Evolutionary conservation across 1,284 basidiomycete species (phyloP).

Genomic region (Cryptococcus sp.): DNA sequence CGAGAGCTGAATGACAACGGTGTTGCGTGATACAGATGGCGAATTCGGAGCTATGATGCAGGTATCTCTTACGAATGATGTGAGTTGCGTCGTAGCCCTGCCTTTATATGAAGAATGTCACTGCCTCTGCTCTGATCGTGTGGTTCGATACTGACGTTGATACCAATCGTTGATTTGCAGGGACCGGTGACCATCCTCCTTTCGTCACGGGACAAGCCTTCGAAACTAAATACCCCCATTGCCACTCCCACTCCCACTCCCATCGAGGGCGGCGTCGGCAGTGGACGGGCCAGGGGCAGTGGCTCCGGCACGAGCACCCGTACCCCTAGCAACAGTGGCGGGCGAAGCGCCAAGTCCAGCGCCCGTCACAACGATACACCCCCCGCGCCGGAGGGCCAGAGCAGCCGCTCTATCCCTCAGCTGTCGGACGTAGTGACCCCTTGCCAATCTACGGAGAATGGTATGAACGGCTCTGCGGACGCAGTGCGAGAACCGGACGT

Average conservation of each 20-base stretch:
- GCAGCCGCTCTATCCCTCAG: slow-evolving; percentile 1
- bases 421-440: slow-evolving; percentile 2
- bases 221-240: not conserved
- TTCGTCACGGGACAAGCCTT: slow-evolving; percentile 20
- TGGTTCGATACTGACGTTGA: not conserved
- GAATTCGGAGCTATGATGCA: slow-evolving; percentile 92
- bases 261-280: not conserved
- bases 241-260: slow-evolving; percentile 1
- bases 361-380: too few relatives aligned
- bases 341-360: not conserved
- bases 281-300: too few relatives aligned
- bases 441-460: slow-evolving; percentile 1
- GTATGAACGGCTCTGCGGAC: not conserved
- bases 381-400: not conserved
- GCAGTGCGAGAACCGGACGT: not conserved
- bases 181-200: slow-evolving; percentile 37
- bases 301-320: too few relatives aligned
- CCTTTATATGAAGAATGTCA: not conserved
- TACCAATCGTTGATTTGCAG: slow-evolving; percentile 9
- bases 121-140: not conserved
- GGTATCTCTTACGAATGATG: slow-evolving; percentile 80
- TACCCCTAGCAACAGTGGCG: too few relatives aligned
- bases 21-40: slow-evolving; percentile 64
- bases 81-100: slow-evolving; percentile 45
- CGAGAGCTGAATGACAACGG: not conserved